Conservation (phyloP, 208 protist genomes). For the Trypanosomatidae sp. region DNA sequence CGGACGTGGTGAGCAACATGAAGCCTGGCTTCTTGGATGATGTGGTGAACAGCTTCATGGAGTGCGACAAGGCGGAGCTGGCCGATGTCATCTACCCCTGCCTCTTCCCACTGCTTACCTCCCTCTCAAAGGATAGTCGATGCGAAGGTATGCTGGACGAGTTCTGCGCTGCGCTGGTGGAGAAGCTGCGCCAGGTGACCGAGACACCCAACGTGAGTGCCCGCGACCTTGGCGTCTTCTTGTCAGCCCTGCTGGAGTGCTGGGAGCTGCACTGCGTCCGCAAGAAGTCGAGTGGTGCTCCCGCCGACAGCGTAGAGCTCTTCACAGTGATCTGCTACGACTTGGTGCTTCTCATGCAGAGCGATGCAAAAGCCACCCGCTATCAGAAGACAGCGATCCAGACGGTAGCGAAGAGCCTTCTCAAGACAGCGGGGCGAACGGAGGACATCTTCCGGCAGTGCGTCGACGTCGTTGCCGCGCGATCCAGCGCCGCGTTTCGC, state of each 20-base stretch:
- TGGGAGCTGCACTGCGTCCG: conserved; percentile 89
- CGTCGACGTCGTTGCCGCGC: conserved; percentile 39
- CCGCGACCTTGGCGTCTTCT: conserved; percentile 61
- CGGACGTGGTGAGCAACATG: conserved; percentile 59
- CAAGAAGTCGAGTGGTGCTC: conserved; percentile 28
- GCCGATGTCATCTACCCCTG: conserved; percentile 81
- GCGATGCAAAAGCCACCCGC: conserved; percentile 35
- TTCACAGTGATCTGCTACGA: conserved; percentile 68
- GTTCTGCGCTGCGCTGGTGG: conserved; percentile 77
- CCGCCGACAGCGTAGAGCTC: conserved; percentile 62
- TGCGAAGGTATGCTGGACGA: conserved; percentile 63
- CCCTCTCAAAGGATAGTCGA: conserved; percentile 74
- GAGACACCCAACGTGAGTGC: conserved; percentile 66
- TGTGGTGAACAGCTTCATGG: conserved; percentile 78
- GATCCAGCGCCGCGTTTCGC: conserved; percentile 26
- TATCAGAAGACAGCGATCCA: conserved; percentile 28
- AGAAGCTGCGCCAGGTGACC: conserved; percentile 47
- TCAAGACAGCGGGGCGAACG: conserved; percentile 43
- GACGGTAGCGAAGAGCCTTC: conserved; percentile 40
- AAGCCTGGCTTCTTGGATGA: conserved; percentile 62
- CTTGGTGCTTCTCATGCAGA: conserved; percentile 31
- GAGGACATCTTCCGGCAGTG: conserved; percentile 52
- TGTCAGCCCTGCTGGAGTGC: conserved; percentile 58
- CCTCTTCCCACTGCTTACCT: conserved; percentile 78
- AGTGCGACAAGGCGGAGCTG: conserved; percentile 50